A percentile compares a stretch with the other conserved stretches of the same genome.
phyloP scores from a whole-genome alignment of 2,329 filamentous ascomycete species.

The Sporothrix euskadiensis region DNA sequence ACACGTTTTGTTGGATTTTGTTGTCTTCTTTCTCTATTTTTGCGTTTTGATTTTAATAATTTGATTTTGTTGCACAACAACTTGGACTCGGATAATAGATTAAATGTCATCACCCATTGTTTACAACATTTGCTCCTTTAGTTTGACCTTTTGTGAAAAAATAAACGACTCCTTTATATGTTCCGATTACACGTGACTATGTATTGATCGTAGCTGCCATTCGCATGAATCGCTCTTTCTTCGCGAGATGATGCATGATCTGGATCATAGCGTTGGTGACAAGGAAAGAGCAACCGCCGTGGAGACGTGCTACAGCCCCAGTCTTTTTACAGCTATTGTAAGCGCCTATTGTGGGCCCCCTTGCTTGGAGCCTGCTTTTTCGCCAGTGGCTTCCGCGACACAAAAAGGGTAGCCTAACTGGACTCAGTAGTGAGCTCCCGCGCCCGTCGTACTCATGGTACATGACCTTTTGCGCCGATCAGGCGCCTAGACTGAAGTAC shows the following conservation, averaged over 20 bases:
- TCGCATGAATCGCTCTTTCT: not conserved
- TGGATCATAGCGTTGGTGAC: not conserved
- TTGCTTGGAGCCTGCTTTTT: not conserved
- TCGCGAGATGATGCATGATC: not conserved
- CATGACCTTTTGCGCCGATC: not conserved
- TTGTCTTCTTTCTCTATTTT: not conserved
- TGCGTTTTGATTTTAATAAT: not conserved
- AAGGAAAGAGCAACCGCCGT: not conserved
- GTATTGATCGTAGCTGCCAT: not conserved
- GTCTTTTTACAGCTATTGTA: conserved; percentile 9
- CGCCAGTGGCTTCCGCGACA: not conserved
- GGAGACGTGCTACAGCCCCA: not conserved
- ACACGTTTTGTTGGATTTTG: not conserved
- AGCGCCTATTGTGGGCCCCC: conserved; percentile 6
- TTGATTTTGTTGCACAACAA: not conserved
- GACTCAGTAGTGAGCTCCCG: not conserved
- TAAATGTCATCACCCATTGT: not conserved
- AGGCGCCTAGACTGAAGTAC: conserved; percentile 9
- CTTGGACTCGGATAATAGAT: not conserved
- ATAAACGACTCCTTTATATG: not conserved
- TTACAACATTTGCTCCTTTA: not conserved
- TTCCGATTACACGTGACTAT: not conserved
- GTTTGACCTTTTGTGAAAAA: too few species aligned
- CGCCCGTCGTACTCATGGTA: not conserved
- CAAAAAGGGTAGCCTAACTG: conserved; percentile 10